These are phyloP conservation scores for Phytopythium helicoides DNA, from an alignment of 352 stramenopile species.

Conservation along the genomic window DNA sequence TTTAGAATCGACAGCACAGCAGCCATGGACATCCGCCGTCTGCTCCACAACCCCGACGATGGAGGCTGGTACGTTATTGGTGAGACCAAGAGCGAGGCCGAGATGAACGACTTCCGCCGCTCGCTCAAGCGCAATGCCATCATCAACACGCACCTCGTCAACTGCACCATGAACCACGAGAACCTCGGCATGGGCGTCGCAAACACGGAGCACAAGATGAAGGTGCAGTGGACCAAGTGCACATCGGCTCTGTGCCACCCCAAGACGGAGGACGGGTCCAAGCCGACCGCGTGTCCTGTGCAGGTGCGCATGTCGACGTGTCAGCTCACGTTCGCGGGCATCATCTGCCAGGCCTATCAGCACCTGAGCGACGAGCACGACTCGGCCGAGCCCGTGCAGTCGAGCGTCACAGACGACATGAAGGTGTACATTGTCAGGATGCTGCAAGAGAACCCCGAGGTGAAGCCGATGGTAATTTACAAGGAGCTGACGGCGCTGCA, in stretches of 20 bases:
- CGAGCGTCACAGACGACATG: slow-evolving; percentile 73
- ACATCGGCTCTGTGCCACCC: slow-evolving; percentile 76
- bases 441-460: slow-evolving; percentile 54
- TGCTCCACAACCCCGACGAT: slow-evolving; percentile 78
- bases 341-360: slow-evolving; percentile 76
- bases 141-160: slow-evolving; percentile 82
- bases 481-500: slow-evolving; percentile 63
- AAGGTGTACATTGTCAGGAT: slow-evolving; percentile 70
- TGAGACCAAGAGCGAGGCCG: slow-evolving; percentile 63
- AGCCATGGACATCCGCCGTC: slow-evolving; percentile 66
- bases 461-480: slow-evolving; percentile 80
- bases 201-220: slow-evolving; percentile 77
- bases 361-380: slow-evolving; percentile 77
- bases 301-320: slow-evolving; percentile 83
- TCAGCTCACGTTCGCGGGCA: slow-evolving; percentile 66
- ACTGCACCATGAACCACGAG: slow-evolving; percentile 81
- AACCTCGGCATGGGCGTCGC: slow-evolving; percentile 30
- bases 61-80: slow-evolving; percentile 78
- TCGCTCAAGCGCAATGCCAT: slow-evolving; percentile 82
- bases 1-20: slow-evolving; percentile 19
- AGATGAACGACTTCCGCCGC: slow-evolving; percentile 74
- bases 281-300: slow-evolving; percentile 51
- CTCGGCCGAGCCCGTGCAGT: slow-evolving; percentile 69
- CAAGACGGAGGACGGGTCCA: slow-evolving; percentile 37
- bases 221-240: slow-evolving; percentile 83